Conservation (phyloP, 1,139 yeast species). For the Suhomyces terraborum region DNA sequence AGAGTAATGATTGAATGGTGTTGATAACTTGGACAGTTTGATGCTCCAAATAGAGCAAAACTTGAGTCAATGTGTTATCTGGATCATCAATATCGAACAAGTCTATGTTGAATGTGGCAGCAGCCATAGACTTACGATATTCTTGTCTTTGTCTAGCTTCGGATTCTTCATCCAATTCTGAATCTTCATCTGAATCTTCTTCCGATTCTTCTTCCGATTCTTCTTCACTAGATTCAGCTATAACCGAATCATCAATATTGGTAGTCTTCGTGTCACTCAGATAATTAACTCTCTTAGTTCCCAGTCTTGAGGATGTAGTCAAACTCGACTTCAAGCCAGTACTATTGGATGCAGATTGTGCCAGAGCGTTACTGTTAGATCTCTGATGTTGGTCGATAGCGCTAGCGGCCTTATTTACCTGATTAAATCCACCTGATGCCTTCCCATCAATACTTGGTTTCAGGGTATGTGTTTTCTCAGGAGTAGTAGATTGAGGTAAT, state of each 20-base stretch:
- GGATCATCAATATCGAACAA: slow-evolving; percentile 83
- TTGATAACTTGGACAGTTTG: slow-evolving; percentile 92
- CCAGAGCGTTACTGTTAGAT: neutral
- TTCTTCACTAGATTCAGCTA: slow-evolving; percentile 11
- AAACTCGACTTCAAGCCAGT: slow-evolving; percentile 12
- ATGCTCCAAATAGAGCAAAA: slow-evolving; percentile 84
- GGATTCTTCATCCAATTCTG: slow-evolving; percentile 23
- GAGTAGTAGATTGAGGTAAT: neutral
- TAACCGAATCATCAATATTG: slow-evolving; percentile 12
- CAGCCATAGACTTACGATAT: slow-evolving; percentile 53
- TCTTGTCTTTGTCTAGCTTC: slow-evolving; percentile 49
- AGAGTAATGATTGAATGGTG: slow-evolving; percentile 79
- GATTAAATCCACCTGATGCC: neutral
- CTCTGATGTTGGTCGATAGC: neutral
- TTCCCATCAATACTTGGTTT: neutral
- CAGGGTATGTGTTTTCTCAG: neutral
- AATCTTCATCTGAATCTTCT: slow-evolving; percentile 21
- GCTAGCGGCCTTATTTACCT: neutral
- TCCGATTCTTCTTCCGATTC: slow-evolving; percentile 16
- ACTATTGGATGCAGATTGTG: neutral
- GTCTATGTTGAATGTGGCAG: slow-evolving; percentile 64
- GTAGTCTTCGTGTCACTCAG: slow-evolving; percentile 16
- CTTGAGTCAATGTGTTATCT: slow-evolving; percentile 82
- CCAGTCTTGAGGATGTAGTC: slow-evolving; percentile 7
- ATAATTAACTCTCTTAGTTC: slow-evolving; percentile 18